phyloP scores from a whole-genome alignment of 257 asterid genomes.

The Ajuga chamaepitys region DNA sequence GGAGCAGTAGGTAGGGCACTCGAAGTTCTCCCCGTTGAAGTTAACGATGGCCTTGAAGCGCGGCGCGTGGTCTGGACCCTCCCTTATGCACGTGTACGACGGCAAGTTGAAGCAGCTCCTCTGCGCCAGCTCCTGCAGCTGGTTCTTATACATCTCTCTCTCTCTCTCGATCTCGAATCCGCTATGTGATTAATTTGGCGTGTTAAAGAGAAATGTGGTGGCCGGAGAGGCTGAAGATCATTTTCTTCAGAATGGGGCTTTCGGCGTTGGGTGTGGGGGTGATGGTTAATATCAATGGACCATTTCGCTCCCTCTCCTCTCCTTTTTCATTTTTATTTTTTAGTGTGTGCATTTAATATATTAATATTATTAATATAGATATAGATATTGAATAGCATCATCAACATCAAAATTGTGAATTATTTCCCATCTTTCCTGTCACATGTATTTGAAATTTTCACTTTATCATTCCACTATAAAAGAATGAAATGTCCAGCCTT shows the following conservation, averaged over 20 bases:
- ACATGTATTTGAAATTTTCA: too few relatives aligned
- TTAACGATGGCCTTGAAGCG: conserved; percentile 62
- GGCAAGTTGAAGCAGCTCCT: conserved; percentile 80
- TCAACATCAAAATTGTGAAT: too few relatives aligned
- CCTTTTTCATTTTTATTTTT: too few relatives aligned
- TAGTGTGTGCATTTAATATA: too few relatives aligned
- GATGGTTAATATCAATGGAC: neutral
- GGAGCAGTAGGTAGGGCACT: conserved; percentile 50
- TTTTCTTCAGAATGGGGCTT: conserved; percentile 1
- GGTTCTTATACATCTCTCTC: conserved; percentile 64
- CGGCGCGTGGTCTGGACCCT: conserved; percentile 90
- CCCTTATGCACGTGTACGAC: conserved; percentile 54
- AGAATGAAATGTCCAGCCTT: too few relatives aligned
- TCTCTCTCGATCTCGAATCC: neutral
- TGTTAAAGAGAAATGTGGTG: neutral
- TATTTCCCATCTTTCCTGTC: too few relatives aligned
- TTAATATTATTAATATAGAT: too few relatives aligned
- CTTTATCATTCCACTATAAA: too few relatives aligned
- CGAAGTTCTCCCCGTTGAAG: conserved; percentile 63
- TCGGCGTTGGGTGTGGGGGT: neutral
- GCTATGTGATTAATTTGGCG: neutral
- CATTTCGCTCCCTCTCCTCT: too few relatives aligned
- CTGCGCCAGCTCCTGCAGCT: conserved; percentile 83
- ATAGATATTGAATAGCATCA: too few relatives aligned
- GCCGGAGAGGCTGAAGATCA: neutral